A percentile compares a stretch with the other conserved stretches of the same genome.
Evolutionary conservation across 192 early-diverging fungal genomes (phyloP).

Genomic region (Backusella sp.): DNA sequence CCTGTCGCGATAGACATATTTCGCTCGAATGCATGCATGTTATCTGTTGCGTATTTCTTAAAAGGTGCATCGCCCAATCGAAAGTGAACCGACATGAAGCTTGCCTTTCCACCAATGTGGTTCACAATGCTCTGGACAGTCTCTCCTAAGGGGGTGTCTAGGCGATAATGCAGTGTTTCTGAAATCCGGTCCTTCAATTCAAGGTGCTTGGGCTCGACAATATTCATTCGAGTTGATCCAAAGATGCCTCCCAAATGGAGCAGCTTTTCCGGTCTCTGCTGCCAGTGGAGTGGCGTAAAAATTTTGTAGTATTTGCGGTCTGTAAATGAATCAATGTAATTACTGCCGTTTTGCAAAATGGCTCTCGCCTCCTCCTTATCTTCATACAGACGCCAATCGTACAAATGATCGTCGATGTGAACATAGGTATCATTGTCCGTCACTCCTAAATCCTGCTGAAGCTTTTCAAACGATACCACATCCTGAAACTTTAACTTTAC

Average conservation of each 20-base stretch:
- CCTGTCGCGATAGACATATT: constrained; percentile 16
- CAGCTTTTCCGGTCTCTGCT: constrained; percentile 30
- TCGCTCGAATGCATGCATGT: constrained; percentile 6
- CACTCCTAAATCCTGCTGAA: constrained; percentile 12
- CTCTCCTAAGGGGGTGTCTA: constrained; percentile 39
- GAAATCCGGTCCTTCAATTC: constrained; percentile 34
- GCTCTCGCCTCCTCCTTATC: constrained; percentile 27
- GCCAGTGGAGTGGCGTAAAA: constrained; percentile 28
- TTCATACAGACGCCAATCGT: constrained; percentile 53
- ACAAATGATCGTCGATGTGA: constrained; percentile 37
- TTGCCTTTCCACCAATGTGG: constrained; percentile 42
- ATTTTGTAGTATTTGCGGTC: constrained; percentile 16
- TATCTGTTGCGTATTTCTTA: not conserved
- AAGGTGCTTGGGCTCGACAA: constrained; percentile 36
- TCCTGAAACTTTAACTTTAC: constrained; percentile 19
- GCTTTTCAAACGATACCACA: not conserved
- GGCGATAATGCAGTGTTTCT: constrained; percentile 38
- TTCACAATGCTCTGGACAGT: constrained; percentile 43
- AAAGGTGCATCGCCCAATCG: constrained; percentile 26
- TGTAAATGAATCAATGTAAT: constrained; percentile 25
- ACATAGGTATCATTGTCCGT: constrained; percentile 38
- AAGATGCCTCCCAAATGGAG: constrained; percentile 51
- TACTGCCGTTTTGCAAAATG: constrained; percentile 3
- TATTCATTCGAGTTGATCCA: constrained; percentile 39
- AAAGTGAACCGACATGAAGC: constrained; percentile 45